phyloP scores from a whole-genome alignment of 1,284 basidiomycete species.

The Ganoderma lucidum region DNA sequence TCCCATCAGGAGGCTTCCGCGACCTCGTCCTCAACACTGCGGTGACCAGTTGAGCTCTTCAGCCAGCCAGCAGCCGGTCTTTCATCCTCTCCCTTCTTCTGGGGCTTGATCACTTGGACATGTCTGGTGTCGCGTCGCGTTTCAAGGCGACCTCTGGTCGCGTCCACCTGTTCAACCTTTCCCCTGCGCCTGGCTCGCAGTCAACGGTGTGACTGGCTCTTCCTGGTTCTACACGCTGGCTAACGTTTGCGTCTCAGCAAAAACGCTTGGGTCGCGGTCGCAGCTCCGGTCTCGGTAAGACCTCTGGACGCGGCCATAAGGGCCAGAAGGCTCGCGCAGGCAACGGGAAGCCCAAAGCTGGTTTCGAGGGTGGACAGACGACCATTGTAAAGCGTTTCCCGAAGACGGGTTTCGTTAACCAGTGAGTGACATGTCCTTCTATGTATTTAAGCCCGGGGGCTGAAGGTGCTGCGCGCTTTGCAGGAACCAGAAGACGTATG shows the following conservation, averaged over 20 bases:
- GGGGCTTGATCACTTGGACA: constrained; percentile 11
- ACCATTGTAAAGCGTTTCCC: constrained; percentile 93
- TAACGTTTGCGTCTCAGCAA: constrained; percentile 61
- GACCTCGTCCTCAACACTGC: constrained; percentile 10
- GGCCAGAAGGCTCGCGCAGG: constrained; percentile 95
- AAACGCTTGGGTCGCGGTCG: constrained; percentile 95
- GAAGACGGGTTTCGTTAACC: constrained; percentile 94
- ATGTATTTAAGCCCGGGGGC: constrained; percentile 10
- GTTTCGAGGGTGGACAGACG: constrained; percentile 97
- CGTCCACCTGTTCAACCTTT: constrained; percentile 53
- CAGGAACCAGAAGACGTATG: constrained; percentile 79
- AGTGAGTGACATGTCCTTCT: constrained; percentile 60
- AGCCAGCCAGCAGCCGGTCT: neutral
- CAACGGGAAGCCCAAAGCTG: constrained; percentile 83
- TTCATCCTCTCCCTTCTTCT: neutral
- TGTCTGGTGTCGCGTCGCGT: constrained; percentile 29
- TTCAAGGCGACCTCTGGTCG: constrained; percentile 34
- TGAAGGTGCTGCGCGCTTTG: neutral
- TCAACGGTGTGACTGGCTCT: constrained; percentile 58
- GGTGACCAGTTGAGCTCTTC: neutral
- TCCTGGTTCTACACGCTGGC: neutral
- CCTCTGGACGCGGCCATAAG: constrained; percentile 94
- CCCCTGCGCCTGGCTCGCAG: constrained; percentile 66
- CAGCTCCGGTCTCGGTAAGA: constrained; percentile 90
- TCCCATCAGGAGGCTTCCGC: constrained; percentile 2